A percentile compares a stretch with the other conserved stretches of the same genome.
phyloP scores from a whole-genome alignment of 2,329 filamentous ascomycete species.

The Arthroderma uncinatum region DNA sequence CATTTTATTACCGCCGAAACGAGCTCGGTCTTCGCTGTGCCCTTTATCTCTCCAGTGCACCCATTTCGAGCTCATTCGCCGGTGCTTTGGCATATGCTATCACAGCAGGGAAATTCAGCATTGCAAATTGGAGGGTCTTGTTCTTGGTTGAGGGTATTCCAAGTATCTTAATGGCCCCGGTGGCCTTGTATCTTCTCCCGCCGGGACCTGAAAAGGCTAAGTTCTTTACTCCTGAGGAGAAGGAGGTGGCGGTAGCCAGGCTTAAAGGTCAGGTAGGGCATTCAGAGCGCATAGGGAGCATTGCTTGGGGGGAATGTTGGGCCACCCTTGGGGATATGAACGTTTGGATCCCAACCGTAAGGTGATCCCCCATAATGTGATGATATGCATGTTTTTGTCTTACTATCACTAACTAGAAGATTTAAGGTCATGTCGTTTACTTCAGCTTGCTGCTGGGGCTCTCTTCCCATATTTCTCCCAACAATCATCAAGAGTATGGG shows the following conservation, averaged over 20 bases:
- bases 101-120: conserved; percentile 45
- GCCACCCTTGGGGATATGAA: conserved; percentile 36
- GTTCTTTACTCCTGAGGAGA: conserved; percentile 49
- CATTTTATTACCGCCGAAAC: conserved; percentile 49
- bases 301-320: conserved; percentile 41
- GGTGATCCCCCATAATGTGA: no score
- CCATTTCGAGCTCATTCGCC: conserved; percentile 70
- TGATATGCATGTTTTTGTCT: no score
- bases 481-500: conserved; percentile 56
- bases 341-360: conserved; percentile 39
- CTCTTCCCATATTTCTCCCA: conserved; percentile 54
- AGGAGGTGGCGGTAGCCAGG: conserved; percentile 44
- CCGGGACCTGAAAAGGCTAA: conserved; percentile 42
- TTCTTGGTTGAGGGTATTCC: conserved; percentile 57
- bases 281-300: conserved; percentile 9
- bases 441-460: conserved; percentile 54
- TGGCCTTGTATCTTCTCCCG: conserved; percentile 46
- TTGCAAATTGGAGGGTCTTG: conserved; percentile 55
- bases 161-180: conserved; percentile 43
- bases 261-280: conserved; percentile 44
- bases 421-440: conserved; percentile 39
- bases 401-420: neutral
- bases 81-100: conserved; percentile 56
- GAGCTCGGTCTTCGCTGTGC: conserved; percentile 47
- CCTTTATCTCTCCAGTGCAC: conserved; percentile 46